Conservation (phyloP, 768 basidiomycete genomes). For the Kwoniella europaea region DNA sequence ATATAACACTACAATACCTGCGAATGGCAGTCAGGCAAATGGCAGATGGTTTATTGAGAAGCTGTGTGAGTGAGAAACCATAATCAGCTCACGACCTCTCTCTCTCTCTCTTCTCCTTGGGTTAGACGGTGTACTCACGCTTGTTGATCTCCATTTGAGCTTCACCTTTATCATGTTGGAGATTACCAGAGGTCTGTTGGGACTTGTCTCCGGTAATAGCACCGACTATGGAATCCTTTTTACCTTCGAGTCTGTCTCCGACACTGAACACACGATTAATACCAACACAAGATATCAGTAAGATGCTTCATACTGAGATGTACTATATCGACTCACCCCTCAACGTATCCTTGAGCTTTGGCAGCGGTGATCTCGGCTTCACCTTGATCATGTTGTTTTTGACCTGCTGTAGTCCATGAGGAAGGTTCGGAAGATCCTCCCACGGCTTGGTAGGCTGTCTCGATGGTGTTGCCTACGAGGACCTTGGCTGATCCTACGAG, state of each 20-base stretch:
- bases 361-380: conserved; percentile 58
- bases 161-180: conserved; percentile 47
- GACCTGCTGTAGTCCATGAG: conserved; percentile 51
- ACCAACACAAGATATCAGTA: neutral
- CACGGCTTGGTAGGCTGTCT: conserved; percentile 49
- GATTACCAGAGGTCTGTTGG: conserved; percentile 53
- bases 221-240: conserved; percentile 56
- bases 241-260: conserved; percentile 54
- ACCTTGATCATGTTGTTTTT: conserved; percentile 55
- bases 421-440: conserved; percentile 54
- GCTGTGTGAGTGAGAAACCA: neutral
- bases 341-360: conserved; percentile 55
- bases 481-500: conserved; percentile 53
- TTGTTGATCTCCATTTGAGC: conserved; percentile 43
- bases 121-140: conserved; percentile 18
- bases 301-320: neutral
- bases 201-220: conserved; percentile 56
- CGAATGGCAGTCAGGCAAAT: too few species aligned
- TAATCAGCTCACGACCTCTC: neutral
- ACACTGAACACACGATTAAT: conserved; percentile 21
- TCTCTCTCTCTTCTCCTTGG: neutral
- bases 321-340: conserved; percentile 41
- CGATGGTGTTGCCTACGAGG: conserved; percentile 50
- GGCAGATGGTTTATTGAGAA: conserved; percentile 3
- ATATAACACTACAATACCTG: too few species aligned